Conservation (phyloP, 805 yeast genomes). For the Kuraishia ogatae region DNA sequence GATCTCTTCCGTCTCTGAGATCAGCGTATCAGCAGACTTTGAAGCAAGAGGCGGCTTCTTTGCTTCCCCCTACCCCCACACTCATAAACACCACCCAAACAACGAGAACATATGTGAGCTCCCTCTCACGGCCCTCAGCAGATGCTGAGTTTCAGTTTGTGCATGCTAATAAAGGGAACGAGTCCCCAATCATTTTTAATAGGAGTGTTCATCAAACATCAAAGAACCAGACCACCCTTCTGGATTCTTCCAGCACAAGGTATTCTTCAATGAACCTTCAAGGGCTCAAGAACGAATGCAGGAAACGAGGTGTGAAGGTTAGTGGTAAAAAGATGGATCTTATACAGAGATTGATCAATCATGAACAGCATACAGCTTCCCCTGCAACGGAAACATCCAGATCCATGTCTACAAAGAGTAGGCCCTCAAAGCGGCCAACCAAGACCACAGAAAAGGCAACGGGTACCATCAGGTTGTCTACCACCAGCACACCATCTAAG, state of each 20-base stretch:
- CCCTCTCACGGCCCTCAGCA: not conserved
- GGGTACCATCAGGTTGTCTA: not conserved
- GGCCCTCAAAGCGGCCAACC: not conserved
- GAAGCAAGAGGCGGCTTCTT: conserved; percentile 5
- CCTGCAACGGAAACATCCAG: not conserved
- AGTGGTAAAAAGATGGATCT: conserved; percentile 57
- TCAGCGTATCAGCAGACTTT: conserved; percentile 17
- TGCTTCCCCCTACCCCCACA: not conserved
- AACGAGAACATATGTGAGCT: conserved; percentile 7
- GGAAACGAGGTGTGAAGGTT: conserved; percentile 47
- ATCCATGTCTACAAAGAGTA: not conserved
- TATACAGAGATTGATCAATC: conserved; percentile 25
- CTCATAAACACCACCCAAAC: conserved; percentile 1
- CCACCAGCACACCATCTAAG: not conserved
- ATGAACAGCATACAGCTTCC: conserved; percentile 2
- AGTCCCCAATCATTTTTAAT: conserved; percentile 1
- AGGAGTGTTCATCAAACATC: conserved; percentile 26
- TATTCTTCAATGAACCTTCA: conserved; percentile 39
- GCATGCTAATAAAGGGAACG: not conserved
- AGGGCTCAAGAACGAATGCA: conserved; percentile 50
- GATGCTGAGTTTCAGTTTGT: not conserved
- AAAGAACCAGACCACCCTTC: conserved; percentile 20
- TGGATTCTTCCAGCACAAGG: conserved; percentile 16
- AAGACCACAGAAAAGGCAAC: not conserved
- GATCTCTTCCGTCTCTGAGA: conserved; percentile 23